Percentiles rank a stretch among this genome's conserved stretches.
These are phyloP conservation scores for Termitomyces sp. DNA, from an alignment of 768 basidiomycete species.

Conservation along the genomic window DNA sequence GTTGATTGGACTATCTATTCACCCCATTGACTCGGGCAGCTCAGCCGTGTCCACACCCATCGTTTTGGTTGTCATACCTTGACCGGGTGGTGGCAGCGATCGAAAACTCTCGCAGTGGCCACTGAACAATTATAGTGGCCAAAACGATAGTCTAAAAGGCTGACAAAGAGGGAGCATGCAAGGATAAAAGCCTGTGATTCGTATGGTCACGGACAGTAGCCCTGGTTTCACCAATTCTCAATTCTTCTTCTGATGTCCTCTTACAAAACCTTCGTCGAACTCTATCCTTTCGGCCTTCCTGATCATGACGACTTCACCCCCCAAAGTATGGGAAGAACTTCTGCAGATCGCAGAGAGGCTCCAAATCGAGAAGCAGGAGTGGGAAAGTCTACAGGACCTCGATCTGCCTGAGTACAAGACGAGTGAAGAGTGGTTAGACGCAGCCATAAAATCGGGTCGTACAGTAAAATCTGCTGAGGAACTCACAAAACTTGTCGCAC, in stretches of 20 bases:
- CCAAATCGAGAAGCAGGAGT: not conserved
- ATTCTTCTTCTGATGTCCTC: not conserved
- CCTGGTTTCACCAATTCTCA: not conserved
- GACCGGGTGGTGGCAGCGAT: not conserved
- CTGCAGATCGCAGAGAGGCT: not conserved
- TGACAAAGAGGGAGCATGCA: not conserved
- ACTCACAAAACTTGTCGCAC: not conserved
- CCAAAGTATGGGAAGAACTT: not conserved
- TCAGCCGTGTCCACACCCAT: not conserved
- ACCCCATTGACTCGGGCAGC: no score
- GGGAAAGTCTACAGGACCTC: not conserved
- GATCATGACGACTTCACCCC: not conserved
- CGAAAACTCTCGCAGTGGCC: not conserved
- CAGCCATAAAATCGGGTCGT: not conserved
- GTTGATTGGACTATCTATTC: no score
- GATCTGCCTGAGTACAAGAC: not conserved
- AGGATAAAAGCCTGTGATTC: not conserved
- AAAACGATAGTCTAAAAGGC: not conserved
- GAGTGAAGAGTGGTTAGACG: not conserved
- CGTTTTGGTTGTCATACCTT: not conserved
- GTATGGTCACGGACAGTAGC: no score
- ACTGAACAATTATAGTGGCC: not conserved
- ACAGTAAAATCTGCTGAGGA: not conserved
- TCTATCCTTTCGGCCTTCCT: not conserved
- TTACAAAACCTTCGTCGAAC: not conserved